A percentile compares a stretch with the other conserved stretches of the same genome.
These are phyloP conservation scores for Cicer bijugum DNA, from an alignment of 306 rosid genomes.

Conservation along the genomic window DNA sequence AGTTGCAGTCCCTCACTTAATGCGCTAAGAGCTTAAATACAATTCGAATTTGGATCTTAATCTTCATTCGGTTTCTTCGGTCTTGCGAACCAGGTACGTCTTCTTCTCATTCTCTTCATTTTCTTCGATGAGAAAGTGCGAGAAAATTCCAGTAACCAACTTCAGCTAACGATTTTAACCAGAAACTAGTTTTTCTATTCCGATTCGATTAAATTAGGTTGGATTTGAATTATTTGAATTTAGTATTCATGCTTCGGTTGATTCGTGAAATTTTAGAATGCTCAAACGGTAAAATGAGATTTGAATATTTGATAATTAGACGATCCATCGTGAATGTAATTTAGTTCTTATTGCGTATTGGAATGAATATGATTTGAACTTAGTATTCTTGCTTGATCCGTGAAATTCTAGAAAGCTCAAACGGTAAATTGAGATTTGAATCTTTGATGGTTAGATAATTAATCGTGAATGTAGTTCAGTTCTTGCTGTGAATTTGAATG, in stretches of 20 bases:
- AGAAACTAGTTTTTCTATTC: conserved; percentile 42
- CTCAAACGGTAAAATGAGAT: no score
- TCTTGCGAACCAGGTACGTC: conserved; percentile 44
- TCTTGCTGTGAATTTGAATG: conserved; percentile 11
- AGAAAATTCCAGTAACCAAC: conserved; percentile 22
- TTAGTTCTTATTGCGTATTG: no score
- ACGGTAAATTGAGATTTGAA: conserved; percentile 18
- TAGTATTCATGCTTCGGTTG: not conserved
- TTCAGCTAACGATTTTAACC: conserved; percentile 35
- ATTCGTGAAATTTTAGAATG: not conserved
- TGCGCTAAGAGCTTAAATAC: conserved; percentile 9
- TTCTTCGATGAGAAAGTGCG: conserved; percentile 17
- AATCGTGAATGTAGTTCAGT: conserved; percentile 16
- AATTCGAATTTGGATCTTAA: conserved; percentile 44
- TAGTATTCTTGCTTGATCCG: not conserved
- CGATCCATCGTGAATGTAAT: no score
- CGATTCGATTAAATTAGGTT: conserved; percentile 5
- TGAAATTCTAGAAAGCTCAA: conserved; percentile 9
- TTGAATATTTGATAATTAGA: no score
- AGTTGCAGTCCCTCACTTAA: conserved; percentile 28
- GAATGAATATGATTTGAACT: no score
- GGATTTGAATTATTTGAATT: conserved; percentile 22
- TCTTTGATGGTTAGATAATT: conserved; percentile 6
- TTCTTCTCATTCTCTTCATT: conserved; percentile 15
- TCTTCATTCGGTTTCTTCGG: conserved; percentile 10